Evolutionary conservation across 768 basidiomycete species (phyloP).

Genomic region (Boletus pseudo-olivaceus): DNA sequence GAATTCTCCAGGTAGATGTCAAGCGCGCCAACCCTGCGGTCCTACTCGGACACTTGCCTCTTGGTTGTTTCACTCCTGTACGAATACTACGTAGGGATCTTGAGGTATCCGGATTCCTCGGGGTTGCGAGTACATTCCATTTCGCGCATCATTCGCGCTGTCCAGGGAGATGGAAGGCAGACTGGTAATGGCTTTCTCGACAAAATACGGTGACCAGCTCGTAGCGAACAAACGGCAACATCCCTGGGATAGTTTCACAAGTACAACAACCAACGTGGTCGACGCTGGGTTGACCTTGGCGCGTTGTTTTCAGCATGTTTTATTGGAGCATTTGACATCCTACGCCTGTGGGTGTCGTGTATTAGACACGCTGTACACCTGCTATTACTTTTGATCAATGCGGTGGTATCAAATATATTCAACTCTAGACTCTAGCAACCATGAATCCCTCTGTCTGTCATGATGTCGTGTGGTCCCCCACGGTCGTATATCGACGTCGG

Average conservation of each 20-base stretch:
- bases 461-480: conserved; percentile 27
- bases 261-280: too few relatives aligned
- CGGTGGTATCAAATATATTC: conserved; percentile 6
- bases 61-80: neutral
- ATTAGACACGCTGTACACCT: conserved; percentile 8
- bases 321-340: neutral
- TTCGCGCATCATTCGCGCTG: neutral
- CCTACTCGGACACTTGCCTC: neutral
- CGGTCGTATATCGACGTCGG: conserved; percentile 55
- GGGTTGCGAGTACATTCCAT: too few relatives aligned
- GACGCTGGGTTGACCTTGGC: too few relatives aligned
- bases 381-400: neutral
- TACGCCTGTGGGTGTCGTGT: neutral
- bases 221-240: neutral
- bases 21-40: too few relatives aligned
- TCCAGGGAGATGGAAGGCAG: neutral
- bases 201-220: neutral
- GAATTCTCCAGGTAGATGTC: neutral
- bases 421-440: neutral
- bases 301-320: too few relatives aligned
- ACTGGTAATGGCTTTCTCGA: neutral
- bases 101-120: neutral
- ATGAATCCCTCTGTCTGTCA: neutral
- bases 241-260: neutral
- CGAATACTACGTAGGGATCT: neutral